phyloP scores from a whole-genome alignment of 1,139 yeast species.

The Taphrina populina region DNA sequence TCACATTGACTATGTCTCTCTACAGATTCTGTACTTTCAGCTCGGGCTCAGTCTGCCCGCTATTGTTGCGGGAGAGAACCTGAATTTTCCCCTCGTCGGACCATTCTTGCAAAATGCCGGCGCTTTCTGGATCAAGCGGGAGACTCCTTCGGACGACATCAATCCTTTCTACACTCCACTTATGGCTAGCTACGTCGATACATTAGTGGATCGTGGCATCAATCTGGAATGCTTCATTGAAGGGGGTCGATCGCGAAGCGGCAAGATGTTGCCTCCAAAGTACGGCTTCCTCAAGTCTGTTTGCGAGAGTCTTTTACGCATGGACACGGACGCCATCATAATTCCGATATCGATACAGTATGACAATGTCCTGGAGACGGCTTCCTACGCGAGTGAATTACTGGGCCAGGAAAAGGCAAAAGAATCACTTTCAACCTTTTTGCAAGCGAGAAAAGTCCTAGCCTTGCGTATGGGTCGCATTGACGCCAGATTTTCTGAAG shows the following conservation, averaged over 20 bases:
- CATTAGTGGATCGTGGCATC: conserved; percentile 53
- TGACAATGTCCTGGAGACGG: conserved; percentile 67
- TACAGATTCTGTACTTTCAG: conserved; percentile 59
- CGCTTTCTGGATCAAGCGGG: conserved; percentile 49
- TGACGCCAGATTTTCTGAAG: conserved; percentile 49
- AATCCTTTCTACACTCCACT: conserved; percentile 53
- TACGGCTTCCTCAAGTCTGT: conserved; percentile 62
- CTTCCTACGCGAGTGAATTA: conserved; percentile 60
- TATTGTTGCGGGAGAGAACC: conserved; percentile 68
- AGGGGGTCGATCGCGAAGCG: conserved; percentile 67
- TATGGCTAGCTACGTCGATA: conserved; percentile 57
- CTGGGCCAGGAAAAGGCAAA: conserved; percentile 59
- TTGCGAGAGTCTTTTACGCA: conserved; percentile 42
- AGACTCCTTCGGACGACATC: conserved; percentile 52
- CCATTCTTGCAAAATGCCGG: conserved; percentile 48
- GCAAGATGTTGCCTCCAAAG: conserved; percentile 63
- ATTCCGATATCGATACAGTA: conserved; percentile 64
- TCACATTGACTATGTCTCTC: conserved; percentile 63
- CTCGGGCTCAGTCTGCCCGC: conserved; percentile 60
- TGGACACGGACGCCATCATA: conserved; percentile 52
- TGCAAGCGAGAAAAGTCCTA: conserved; percentile 46
- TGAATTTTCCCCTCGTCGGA: conserved; percentile 63
- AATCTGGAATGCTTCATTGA: conserved; percentile 65
- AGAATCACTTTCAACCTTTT: conserved; percentile 46
- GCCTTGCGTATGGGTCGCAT: conserved; percentile 49